Evolutionary conservation across 345 rosid species (phyloP).

Genomic region (Populus euphratica): DNA sequence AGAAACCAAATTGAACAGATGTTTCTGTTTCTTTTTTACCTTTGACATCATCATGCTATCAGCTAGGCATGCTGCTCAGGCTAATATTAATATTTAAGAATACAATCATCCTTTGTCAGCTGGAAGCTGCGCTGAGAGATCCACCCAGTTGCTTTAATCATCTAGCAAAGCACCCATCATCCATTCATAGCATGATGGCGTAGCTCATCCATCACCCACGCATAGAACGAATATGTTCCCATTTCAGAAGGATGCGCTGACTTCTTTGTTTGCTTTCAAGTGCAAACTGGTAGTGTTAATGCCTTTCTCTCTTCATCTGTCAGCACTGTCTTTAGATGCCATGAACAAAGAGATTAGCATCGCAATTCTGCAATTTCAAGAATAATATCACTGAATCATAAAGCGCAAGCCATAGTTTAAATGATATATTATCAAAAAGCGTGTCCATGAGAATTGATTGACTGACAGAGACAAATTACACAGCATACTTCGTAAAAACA

Average conservation of each 20-base stretch:
- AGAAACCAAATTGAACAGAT: not conserved
- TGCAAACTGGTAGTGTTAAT: not conserved
- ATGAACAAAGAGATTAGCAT: not conserved
- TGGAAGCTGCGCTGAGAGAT: conserved; percentile 3
- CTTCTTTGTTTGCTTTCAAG: not conserved
- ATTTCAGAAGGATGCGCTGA: not conserved
- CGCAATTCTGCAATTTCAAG: conserved; percentile 1
- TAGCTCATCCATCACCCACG: too few species aligned
- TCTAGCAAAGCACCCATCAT: not conserved
- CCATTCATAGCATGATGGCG: not conserved
- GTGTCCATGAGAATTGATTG: not conserved
- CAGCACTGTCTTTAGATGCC: not conserved
- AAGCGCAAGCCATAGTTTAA: not conserved
- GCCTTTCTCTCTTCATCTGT: not conserved
- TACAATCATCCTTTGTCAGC: not conserved
- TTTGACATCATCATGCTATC: not conserved
- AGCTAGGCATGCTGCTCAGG: not conserved
- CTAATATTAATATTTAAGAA: not conserved
- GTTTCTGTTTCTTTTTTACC: not conserved
- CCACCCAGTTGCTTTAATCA: not conserved
- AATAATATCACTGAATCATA: not conserved
- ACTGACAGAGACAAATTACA: not conserved
- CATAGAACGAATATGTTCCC: not conserved
- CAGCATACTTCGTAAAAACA: not conserved
- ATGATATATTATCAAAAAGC: not conserved